A percentile compares a stretch with the other conserved stretches of the same genome.
These are phyloP conservation scores for Chrysanthemum makinoi DNA, from an alignment of 129 eudicot genomes.

Conservation along the genomic window DNA sequence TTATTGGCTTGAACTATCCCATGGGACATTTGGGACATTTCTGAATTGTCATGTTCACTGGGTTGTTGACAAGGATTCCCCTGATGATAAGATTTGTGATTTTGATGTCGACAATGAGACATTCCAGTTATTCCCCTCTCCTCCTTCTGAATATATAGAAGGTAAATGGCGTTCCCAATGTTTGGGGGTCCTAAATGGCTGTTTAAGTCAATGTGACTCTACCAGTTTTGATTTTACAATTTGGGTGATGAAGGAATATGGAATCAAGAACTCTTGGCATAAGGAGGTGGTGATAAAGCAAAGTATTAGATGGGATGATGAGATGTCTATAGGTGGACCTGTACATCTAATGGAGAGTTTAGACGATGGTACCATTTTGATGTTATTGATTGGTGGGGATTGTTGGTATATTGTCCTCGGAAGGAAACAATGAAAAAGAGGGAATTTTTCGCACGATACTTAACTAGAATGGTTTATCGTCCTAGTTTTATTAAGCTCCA, in stretches of 20 bases:
- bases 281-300: slow-evolving; percentile 34
- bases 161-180: background rate
- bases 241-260: slow-evolving; percentile 56
- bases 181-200: slow-evolving; percentile 30
- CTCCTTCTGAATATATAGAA: slow-evolving; percentile 14
- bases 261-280: slow-evolving; percentile 42
- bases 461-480: no score
- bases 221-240: slow-evolving; percentile 27
- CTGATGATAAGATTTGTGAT: no score
- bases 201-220: slow-evolving; percentile 38
- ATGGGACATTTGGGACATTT: no score
- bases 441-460: no score
- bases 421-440: no score
- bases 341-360: background rate
- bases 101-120: slow-evolving; percentile 18
- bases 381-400: background rate
- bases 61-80: no score
- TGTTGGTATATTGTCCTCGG: no score
- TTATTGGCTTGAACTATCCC: slow-evolving; percentile 11
- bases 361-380: slow-evolving; percentile 16
- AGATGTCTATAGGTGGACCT: background rate
- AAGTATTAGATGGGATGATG: background rate
- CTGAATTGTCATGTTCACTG: no score
- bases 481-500: no score
- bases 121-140: slow-evolving; percentile 22